A percentile compares a stretch with the other conserved stretches of the same genome.
Conservation (phyloP, 805 yeast genomes). For the Saccharomyces paradoxus region DNA sequence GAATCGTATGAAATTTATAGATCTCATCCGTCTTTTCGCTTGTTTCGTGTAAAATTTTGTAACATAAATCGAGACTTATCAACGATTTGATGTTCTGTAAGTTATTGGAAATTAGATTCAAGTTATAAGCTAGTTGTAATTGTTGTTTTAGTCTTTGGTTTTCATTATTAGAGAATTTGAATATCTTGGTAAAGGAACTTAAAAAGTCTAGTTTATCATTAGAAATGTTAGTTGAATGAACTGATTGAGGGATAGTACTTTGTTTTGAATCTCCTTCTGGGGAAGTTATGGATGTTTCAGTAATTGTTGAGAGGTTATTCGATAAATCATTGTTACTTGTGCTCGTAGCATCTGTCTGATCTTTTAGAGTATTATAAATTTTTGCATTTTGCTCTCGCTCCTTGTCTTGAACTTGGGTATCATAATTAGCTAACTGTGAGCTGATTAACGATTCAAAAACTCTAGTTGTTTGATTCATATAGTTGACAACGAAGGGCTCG, state of each 20-base stretch:
- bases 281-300: not conserved
- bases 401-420: constrained; percentile 20
- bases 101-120: constrained; percentile 67
- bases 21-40: constrained; percentile 55
- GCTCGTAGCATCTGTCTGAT: constrained; percentile 27
- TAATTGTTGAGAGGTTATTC: not conserved
- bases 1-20: constrained; percentile 35
- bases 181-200: constrained; percentile 56
- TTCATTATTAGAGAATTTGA: constrained; percentile 33
- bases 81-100: constrained; percentile 68
- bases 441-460: constrained; percentile 26
- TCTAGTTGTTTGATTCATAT: constrained; percentile 26
- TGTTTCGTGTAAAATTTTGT: constrained; percentile 61
- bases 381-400: constrained; percentile 37
- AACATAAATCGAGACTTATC: constrained; percentile 73
- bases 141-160: constrained; percentile 25
- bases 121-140: constrained; percentile 65
- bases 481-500: constrained; percentile 30
- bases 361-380: constrained; percentile 35
- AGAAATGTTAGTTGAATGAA: constrained; percentile 8
- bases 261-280: constrained; percentile 11
- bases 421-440: constrained; percentile 22
- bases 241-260: constrained; percentile 1
- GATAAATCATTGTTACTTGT: constrained; percentile 4
- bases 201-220: constrained; percentile 48